Conservation (phyloP, 495 filamentous ascomycete genomes). For the Penicillium chermesinum region DNA sequence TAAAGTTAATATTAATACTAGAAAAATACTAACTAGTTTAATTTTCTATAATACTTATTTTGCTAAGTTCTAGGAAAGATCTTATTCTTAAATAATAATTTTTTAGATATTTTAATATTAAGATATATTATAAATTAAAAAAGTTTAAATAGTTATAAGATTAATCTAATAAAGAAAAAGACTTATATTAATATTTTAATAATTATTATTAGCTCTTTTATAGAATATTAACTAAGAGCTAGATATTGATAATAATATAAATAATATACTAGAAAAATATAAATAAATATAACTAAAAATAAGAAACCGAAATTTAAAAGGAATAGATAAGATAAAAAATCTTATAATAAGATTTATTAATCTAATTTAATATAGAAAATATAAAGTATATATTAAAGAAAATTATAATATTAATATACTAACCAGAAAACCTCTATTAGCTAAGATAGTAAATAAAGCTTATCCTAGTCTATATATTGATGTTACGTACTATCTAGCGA, state of each 20-base stretch:
- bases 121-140: not conserved
- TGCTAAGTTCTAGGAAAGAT: too few relatives aligned
- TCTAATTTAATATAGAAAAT: too few relatives aligned
- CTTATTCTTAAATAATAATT: not conserved
- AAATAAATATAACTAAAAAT: not conserved
- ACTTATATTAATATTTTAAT: not conserved
- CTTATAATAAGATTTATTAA: too few relatives aligned
- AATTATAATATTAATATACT: not conserved
- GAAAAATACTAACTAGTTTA: too few relatives aligned
- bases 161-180: not conserved
- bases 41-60: too few relatives aligned
- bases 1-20: too few relatives aligned
- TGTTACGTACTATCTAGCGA: not conserved
- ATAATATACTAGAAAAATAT: not conserved
- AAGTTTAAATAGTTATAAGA: not conserved
- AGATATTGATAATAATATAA: not conserved
- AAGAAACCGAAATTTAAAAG: too few relatives aligned
- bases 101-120: not conserved
- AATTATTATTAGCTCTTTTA: not conserved
- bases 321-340: too few relatives aligned
- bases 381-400: too few relatives aligned
- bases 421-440: not conserved
- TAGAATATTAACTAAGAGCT: too few relatives aligned
- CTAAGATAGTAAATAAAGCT: not conserved
- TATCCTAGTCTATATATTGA: not conserved